Evolutionary conservation across 2,329 filamentous ascomycete species (phyloP).

Genomic region (Neofusicoccum ribis): DNA sequence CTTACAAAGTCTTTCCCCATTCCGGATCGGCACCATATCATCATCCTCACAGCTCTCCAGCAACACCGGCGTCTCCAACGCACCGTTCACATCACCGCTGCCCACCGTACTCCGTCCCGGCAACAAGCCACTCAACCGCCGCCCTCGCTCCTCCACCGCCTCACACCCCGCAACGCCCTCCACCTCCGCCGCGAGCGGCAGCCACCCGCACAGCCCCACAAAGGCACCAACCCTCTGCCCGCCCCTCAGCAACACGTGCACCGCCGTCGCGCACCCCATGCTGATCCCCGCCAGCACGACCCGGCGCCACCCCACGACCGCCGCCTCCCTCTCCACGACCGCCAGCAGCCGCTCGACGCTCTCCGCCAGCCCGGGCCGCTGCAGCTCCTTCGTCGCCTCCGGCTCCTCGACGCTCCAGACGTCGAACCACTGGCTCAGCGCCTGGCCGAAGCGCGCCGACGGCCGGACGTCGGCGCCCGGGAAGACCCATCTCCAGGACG

Average conservation of each 20-base stretch:
- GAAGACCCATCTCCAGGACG: slow-evolving; percentile 40
- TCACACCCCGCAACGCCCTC: neutral
- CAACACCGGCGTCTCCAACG: slow-evolving; percentile 23
- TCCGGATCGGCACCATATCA: slow-evolving; percentile 22
- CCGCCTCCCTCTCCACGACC: slow-evolving; percentile 27
- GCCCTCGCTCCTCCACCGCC: neutral
- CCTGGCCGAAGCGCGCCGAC: slow-evolving; percentile 28
- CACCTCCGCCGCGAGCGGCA: slow-evolving; percentile 17
- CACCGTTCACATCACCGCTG: neutral
- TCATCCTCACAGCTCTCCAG: slow-evolving; percentile 25
- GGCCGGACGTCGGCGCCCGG: slow-evolving; percentile 29
- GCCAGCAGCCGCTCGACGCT: slow-evolving; percentile 24
- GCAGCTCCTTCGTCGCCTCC: slow-evolving; percentile 26
- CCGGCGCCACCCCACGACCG: slow-evolving; percentile 21
- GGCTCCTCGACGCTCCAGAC: slow-evolving; percentile 33
- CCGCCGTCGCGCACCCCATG: slow-evolving; percentile 24
- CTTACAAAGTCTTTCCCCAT: slow-evolving; percentile 19
- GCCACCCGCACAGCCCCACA: slow-evolving; percentile 24
- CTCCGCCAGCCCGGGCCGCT: slow-evolving; percentile 25
- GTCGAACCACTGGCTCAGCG: slow-evolving; percentile 43
- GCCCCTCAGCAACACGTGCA: slow-evolving; percentile 19
- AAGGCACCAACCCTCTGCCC: slow-evolving; percentile 20
- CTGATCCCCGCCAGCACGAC: slow-evolving; percentile 24
- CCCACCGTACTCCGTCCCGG: neutral
- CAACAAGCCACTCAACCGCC: neutral